Evolutionary conservation across 257 asterid species (phyloP).

Genomic region (Capsicum pubescens): DNA sequence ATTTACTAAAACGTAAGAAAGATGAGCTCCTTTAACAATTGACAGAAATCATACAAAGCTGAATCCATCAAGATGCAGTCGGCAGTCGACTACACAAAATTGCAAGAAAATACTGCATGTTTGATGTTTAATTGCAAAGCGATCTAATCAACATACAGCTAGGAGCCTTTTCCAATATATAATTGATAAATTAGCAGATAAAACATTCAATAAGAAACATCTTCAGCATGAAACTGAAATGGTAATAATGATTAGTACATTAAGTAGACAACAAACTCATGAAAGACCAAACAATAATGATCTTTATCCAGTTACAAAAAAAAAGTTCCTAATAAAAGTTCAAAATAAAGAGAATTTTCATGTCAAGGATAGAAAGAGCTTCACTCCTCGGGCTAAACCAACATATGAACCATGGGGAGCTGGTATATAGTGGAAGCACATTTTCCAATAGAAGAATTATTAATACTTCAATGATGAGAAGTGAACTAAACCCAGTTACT

Average conservation of each 20-base stretch:
- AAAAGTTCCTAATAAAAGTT: neutral
- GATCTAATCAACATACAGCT: neutral
- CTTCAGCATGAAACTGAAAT: conserved; percentile 17
- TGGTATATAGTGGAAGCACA: neutral
- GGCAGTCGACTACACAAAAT: neutral
- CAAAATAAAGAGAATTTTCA: neutral
- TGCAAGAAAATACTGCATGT: neutral
- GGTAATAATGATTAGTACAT: neutral
- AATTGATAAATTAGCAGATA: neutral
- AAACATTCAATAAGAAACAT: neutral
- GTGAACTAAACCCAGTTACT: conserved; percentile 25
- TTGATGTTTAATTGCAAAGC: conserved; percentile 4
- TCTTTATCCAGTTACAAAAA: no score
- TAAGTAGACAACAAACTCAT: neutral
- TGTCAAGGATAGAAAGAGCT: neutral
- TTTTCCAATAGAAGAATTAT: conserved; percentile 20
- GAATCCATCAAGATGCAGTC: neutral
- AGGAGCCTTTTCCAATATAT: neutral
- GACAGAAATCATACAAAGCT: neutral
- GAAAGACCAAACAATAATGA: neutral
- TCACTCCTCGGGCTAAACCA: neutral
- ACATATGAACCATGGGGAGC: neutral
- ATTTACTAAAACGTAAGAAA: conserved; percentile 16
- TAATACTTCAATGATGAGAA: conserved; percentile 13
- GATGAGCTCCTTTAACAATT: neutral